Evolutionary conservation across 345 rosid species (phyloP).

Genomic region (Brassica incana): DNA sequence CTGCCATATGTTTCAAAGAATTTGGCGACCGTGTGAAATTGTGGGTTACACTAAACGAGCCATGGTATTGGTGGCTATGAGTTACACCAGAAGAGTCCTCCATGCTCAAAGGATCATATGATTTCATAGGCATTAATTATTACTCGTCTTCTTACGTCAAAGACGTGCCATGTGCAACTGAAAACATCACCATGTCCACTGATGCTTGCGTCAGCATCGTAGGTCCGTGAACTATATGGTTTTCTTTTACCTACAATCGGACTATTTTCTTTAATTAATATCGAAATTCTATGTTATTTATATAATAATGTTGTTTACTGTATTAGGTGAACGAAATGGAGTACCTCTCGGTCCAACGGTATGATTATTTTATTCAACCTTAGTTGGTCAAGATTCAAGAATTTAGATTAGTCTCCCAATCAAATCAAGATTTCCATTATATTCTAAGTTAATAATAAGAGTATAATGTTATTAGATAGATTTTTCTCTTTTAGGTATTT

Average conservation of each 20-base stretch:
- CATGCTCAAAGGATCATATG: slow-evolving; percentile 43
- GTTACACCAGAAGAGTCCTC: slow-evolving; percentile 39
- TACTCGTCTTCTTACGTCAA: slow-evolving; percentile 42
- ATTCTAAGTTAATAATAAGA: background rate
- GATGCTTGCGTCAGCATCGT: slow-evolving; percentile 40
- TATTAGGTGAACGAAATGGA: slow-evolving; percentile 43
- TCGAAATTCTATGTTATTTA: background rate
- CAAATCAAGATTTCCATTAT: background rate
- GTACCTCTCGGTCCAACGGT: slow-evolving; percentile 48
- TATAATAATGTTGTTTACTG: background rate
- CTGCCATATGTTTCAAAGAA: slow-evolving; percentile 38
- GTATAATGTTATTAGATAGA: no score
- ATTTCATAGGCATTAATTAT: slow-evolving; percentile 55
- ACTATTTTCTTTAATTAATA: no score
- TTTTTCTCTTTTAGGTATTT: no score
- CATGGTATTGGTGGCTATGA: slow-evolving; percentile 43
- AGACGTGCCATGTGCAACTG: slow-evolving; percentile 17
- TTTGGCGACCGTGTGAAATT: slow-evolving; percentile 47
- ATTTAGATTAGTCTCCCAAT: background rate
- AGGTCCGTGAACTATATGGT: slow-evolving; percentile 8
- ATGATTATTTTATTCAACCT: background rate
- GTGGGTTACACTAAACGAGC: slow-evolving; percentile 47
- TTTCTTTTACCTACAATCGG: no score
- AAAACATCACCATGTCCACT: slow-evolving; percentile 38
- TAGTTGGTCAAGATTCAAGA: background rate